These are phyloP conservation scores for Vicia villosa DNA, from an alignment of 306 rosid species.

Conservation along the genomic window DNA sequence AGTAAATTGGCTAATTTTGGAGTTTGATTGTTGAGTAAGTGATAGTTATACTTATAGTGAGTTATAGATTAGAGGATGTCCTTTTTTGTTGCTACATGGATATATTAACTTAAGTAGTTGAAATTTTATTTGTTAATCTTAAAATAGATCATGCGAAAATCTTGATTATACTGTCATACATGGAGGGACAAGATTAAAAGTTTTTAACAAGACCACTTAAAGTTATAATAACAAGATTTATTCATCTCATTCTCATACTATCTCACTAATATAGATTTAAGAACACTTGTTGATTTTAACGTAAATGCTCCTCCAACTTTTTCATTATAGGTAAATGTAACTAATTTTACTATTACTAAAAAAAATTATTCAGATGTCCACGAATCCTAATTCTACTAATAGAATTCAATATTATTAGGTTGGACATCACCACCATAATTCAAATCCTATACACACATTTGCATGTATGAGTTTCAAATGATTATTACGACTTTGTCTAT, in stretches of 20 bases:
- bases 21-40: conserved; percentile 3
- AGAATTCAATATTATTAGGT: too few relatives aligned
- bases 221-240: neutral
- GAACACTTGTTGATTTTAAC: neutral
- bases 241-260: neutral
- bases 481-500: too few relatives aligned
- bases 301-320: too few relatives aligned
- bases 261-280: neutral
- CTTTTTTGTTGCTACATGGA: neutral
- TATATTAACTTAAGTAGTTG: neutral
- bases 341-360: too few relatives aligned
- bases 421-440: too few relatives aligned
- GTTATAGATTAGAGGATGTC: conserved; percentile 31
- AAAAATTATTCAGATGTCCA: too few relatives aligned
- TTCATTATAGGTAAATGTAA: neutral
- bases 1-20: conserved; percentile 12
- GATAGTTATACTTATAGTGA: conserved; percentile 8
- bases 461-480: too few relatives aligned
- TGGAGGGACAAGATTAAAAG: neutral
- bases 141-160: neutral
- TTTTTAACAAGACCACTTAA: too few relatives aligned
- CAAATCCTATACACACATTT: too few relatives aligned
- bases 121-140: neutral
- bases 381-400: too few relatives aligned
- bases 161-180: neutral